Conservation (phyloP, 2,329 filamentous ascomycete genomes). For the Torrubiellomyces zombiae region DNA sequence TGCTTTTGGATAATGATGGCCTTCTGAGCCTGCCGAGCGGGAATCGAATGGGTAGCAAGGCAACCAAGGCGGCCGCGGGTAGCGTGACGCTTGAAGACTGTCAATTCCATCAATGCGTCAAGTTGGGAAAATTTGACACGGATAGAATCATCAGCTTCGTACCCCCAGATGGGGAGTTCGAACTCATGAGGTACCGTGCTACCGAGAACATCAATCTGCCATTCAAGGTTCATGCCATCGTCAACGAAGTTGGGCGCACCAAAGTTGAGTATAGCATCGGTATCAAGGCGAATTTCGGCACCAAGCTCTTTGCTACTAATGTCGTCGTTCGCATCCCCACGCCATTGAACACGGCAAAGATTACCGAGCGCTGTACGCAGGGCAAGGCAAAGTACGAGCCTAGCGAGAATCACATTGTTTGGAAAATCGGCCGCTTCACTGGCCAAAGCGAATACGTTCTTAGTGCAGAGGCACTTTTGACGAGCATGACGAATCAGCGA, state of each 20-base stretch:
- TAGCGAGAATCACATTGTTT: conserved; percentile 93
- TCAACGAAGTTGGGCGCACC: conserved; percentile 90
- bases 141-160: conserved; percentile 96
- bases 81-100: conserved; percentile 95
- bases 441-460: conserved; percentile 95
- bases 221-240: conserved; percentile 97
- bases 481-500: conserved; percentile 95
- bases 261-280: conserved; percentile 98
- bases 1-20: conserved; percentile 70
- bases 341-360: conserved; percentile 87
- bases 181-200: conserved; percentile 95
- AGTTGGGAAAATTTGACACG: conserved; percentile 89
- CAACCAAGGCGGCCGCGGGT: conserved; percentile 86
- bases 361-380: conserved; percentile 82
- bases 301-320: conserved; percentile 93
- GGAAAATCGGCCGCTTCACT: conserved; percentile 97
- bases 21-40: conserved; percentile 51
- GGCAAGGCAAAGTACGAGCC: conserved; percentile 98
- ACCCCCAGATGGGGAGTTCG: conserved; percentile 92
- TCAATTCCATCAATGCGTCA: conserved; percentile 97
- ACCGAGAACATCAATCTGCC: conserved; percentile 97
- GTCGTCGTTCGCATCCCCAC: conserved; percentile 89
- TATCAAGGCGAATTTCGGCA: conserved; percentile 90
- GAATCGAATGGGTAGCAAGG: conserved; percentile 67
- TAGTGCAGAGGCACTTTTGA: conserved; percentile 81